phyloP scores from a whole-genome alignment of 2,329 filamentous ascomycete genomes.

The Alternaria ventricosa region DNA sequence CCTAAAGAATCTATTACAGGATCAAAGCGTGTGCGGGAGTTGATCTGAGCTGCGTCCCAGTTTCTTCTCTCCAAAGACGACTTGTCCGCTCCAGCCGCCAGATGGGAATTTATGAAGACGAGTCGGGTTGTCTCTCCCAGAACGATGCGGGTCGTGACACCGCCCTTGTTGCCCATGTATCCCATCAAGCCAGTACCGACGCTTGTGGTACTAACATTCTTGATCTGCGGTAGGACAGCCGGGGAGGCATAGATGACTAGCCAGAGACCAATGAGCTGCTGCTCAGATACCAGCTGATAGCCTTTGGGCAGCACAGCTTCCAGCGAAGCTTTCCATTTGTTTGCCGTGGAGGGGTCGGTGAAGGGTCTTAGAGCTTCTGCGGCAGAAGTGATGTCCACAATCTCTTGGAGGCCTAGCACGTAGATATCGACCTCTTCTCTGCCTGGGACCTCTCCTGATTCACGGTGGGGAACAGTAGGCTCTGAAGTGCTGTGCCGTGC shows the following conservation, averaged over 20 bases:
- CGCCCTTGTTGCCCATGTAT: conserved; percentile 96
- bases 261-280: conserved; percentile 86
- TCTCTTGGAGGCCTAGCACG: conserved; percentile 87
- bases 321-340: conserved; percentile 81
- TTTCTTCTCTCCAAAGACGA: conserved; percentile 80
- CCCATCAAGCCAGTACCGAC: conserved; percentile 91
- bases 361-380: conserved; percentile 80
- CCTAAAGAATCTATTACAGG: conserved; percentile 72
- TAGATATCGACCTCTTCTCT: conserved; percentile 84
- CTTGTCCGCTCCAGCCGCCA: conserved; percentile 85
- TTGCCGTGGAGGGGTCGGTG: conserved; percentile 72
- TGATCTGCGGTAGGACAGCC: conserved; percentile 74
- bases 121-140: conserved; percentile 88
- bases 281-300: conserved; percentile 77
- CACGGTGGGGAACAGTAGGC: conserved; percentile 54
- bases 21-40: conserved; percentile 77
- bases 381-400: conserved; percentile 83
- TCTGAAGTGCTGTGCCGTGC: conserved; percentile 52
- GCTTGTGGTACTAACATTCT: conserved; percentile 79
- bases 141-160: conserved; percentile 79
- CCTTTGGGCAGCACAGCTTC: conserved; percentile 75
- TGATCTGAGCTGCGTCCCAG: conserved; percentile 86
- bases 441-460: conserved; percentile 58
- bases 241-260: conserved; percentile 86
- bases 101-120: conserved; percentile 89